These are phyloP conservation scores for Pythium vanterpoolii DNA, from an alignment of 352 stramenopile species.

Conservation along the genomic window DNA sequence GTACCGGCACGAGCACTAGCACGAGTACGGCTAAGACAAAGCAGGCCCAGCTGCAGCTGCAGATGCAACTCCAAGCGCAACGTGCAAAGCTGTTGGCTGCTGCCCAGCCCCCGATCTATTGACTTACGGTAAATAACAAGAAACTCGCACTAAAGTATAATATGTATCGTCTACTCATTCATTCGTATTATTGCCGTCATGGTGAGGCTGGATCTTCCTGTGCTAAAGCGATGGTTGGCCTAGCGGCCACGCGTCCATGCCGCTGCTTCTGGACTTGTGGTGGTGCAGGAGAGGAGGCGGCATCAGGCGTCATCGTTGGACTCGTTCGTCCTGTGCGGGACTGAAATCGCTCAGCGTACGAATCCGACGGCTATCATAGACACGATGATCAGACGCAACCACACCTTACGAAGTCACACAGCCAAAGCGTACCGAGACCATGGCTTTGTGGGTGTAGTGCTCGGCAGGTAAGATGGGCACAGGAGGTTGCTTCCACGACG, in stretches of 20 bases:
- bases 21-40: constrained; percentile 52
- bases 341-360: constrained; percentile 36
- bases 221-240: not conserved
- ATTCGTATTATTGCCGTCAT: not conserved
- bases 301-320: not conserved
- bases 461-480: constrained; percentile 54
- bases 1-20: constrained; percentile 13
- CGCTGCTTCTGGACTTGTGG: not conserved
- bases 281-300: not conserved
- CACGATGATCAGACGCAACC: not conserved
- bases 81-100: constrained; percentile 23
- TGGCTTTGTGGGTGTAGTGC: constrained; percentile 47
- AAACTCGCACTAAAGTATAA: not conserved
- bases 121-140: not conserved
- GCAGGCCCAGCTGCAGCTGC: constrained; percentile 42
- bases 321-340: constrained; percentile 14
- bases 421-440: constrained; percentile 35
- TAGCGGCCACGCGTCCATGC: not conserved
- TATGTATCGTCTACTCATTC: too few species aligned
- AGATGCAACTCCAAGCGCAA: constrained; percentile 38
- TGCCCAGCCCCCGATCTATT: constrained; percentile 26
- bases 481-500: constrained; percentile 52
- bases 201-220: not conserved
- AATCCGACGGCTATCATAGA: constrained; percentile 16
- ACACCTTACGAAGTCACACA: not conserved